Base-by-base conservation (phyloP, 2,329 filamentous ascomycete genomes). In the Rhynchosporium graminicola region DNA sequence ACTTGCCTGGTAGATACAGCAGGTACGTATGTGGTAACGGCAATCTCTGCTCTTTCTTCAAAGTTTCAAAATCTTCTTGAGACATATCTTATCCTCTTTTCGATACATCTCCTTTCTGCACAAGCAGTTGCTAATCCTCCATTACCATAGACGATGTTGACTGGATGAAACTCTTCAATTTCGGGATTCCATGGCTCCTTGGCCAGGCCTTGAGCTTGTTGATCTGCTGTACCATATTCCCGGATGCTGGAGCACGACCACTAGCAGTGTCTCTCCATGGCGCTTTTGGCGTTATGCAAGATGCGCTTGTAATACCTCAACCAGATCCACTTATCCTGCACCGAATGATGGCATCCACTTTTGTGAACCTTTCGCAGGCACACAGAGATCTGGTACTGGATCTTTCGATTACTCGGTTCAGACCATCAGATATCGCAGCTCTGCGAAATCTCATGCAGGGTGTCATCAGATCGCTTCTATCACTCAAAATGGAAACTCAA, bases 351-450 rank as follows among this genome's bases (percentile, higher is more conserved):
- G 78, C 80, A 4, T 78, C 77, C 63, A 77, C 79, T 0, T 85
- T 85, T 62, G 82, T 86, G 63, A 79, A 82, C 61, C 75, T 86
- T 59, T 85, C 83, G 13, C 77, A 83, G 64, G 80, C 80, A 2
- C 80, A 83, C 63, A 78, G 83, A 70, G 84, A 87, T 67, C 77
- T 86, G 63, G 77, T 78, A 12, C 78, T 84, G 58, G 83, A 86
- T 59, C 77, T 85, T n/a, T 82, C 83, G 1, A 73, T 85, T 3
- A 84, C 82, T 1, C 76, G 79, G 0, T 82, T 85, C 62, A 74
- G 73, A 10, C 82, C 83, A 1, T 73, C 76, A 10, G 82, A 86
- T 68, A 75, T 84, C 26, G 73, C 75, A 43, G 73, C 76, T 4
- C 73, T 86, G 36, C 79, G 83, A 59, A 86, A 86, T 67, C 73